Conservation (phyloP, 805 yeast genomes). For the Candida ulmi region DNA sequence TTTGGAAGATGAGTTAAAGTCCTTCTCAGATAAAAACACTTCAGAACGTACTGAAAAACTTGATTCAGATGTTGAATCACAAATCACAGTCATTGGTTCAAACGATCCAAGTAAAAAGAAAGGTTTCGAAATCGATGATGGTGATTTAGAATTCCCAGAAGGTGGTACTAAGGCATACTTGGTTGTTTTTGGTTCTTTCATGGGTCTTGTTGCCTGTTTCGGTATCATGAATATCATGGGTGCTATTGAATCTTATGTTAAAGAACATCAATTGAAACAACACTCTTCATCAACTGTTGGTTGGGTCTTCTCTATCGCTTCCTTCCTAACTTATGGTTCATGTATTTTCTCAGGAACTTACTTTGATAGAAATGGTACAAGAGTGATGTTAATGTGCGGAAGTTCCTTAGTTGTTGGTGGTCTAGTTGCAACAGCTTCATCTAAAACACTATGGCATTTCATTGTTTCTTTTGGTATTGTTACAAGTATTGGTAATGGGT, state of each 20-base stretch:
- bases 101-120: not conserved
- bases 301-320: slow-evolving; percentile 45
- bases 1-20: not conserved
- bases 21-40: not conserved
- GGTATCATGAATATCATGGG: slow-evolving; percentile 57
- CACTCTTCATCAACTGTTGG: slow-evolving; percentile 41
- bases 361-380: slow-evolving; percentile 41
- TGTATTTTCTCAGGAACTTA: slow-evolving; percentile 39
- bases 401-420: slow-evolving; percentile 32
- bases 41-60: not conserved
- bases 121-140: slow-evolving; percentile 4
- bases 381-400: slow-evolving; percentile 32
- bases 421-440: slow-evolving; percentile 38
- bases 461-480: slow-evolving; percentile 45
- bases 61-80: not conserved
- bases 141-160: slow-evolving; percentile 37
- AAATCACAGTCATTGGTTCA: not conserved
- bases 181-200: slow-evolving; percentile 50
- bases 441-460: slow-evolving; percentile 42
- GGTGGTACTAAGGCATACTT: slow-evolving; percentile 50
- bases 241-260: slow-evolving; percentile 54
- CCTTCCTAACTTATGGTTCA: slow-evolving; percentile 24
- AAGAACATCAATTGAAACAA: slow-evolving; percentile 43
- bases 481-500: slow-evolving; percentile 39
- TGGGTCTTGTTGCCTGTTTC: slow-evolving; percentile 46